These are phyloP conservation scores for Prillingera fragicola DNA, from an alignment of 1,284 basidiomycete species.

Conservation along the genomic window DNA sequence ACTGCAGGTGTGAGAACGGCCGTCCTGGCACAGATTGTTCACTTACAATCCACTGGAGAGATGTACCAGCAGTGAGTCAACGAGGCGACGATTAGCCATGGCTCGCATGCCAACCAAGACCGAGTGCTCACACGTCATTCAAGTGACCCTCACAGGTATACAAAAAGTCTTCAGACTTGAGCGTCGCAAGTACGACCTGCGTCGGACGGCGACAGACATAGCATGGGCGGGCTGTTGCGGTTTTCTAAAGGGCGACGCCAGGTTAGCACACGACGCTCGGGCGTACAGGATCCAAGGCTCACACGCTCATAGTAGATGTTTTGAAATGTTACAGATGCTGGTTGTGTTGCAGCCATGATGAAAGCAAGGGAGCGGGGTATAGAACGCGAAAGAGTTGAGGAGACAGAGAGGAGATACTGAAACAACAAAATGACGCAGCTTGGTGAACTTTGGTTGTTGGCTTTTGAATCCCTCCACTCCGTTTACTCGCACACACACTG, in stretches of 20 bases:
- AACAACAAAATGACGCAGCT: too few species aligned
- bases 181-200: constrained; percentile 41
- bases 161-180: constrained; percentile 45
- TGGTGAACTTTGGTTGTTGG: too few species aligned
- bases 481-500: too few species aligned
- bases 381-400: too few species aligned
- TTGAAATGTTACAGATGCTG: constrained; percentile 16
- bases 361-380: too few species aligned
- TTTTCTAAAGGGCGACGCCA: too few species aligned
- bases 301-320: constrained; percentile 48
- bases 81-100: background rate
- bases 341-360: constrained; percentile 3
- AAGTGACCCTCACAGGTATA: constrained; percentile 46
- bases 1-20: constrained; percentile 19
- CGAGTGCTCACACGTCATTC: constrained; percentile 36
- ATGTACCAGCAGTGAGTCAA: background rate
- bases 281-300: constrained; percentile 7
- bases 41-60: constrained; percentile 23
- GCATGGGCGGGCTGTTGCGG: constrained; percentile 39
- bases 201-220: constrained; percentile 45
- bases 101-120: constrained; percentile 1
- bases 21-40: background rate
- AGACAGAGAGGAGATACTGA: background rate
- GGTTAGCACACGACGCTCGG: too few species aligned
- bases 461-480: too few species aligned